Conservation (phyloP, 1,284 basidiomycete species). For the Amylostereum areolatum region DNA sequence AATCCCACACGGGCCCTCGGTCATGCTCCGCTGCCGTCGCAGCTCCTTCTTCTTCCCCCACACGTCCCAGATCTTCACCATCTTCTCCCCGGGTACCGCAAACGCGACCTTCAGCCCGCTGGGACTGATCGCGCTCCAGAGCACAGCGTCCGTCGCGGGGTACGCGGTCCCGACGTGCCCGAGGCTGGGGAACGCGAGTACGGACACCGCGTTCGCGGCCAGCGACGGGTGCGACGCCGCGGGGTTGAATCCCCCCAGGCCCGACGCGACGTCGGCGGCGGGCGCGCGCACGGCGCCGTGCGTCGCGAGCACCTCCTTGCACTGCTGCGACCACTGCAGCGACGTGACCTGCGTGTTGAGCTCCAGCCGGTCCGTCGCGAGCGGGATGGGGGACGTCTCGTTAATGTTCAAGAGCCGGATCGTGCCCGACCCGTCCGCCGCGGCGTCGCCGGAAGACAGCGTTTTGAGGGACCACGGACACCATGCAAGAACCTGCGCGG, state of each 20-base stretch:
- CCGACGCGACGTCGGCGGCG: constrained; percentile 12
- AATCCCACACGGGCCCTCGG: constrained; percentile 7
- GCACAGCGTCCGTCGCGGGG: constrained; percentile 27
- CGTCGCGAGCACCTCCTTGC: constrained; percentile 84
- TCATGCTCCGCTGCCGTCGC: constrained; percentile 31
- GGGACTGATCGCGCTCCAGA: constrained; percentile 40
- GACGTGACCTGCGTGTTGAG: constrained; percentile 72
- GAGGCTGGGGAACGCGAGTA: neutral
- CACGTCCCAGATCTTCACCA: constrained; percentile 48
- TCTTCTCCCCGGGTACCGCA: constrained; percentile 40
- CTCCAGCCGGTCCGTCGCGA: constrained; percentile 47
- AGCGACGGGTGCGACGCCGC: constrained; percentile 3
- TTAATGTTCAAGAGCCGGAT: constrained; percentile 73
- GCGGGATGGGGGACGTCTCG: constrained; percentile 29
- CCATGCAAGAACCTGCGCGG: constrained; percentile 76
- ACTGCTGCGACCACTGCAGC: constrained; percentile 79
- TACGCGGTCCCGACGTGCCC: too few species aligned
- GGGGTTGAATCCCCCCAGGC: too few species aligned
- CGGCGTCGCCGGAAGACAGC: constrained; percentile 79
- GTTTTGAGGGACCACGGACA: constrained; percentile 86
- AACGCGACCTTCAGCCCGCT: constrained; percentile 43
- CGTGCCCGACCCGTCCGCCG: constrained; percentile 53
- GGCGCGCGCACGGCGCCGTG: constrained; percentile 58
- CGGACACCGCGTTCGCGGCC: constrained; percentile 12
- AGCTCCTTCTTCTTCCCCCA: constrained; percentile 47